Evolutionary conservation across 1,139 yeast species (phyloP).

Genomic region (Nakaseomyces uthaithaninus): DNA sequence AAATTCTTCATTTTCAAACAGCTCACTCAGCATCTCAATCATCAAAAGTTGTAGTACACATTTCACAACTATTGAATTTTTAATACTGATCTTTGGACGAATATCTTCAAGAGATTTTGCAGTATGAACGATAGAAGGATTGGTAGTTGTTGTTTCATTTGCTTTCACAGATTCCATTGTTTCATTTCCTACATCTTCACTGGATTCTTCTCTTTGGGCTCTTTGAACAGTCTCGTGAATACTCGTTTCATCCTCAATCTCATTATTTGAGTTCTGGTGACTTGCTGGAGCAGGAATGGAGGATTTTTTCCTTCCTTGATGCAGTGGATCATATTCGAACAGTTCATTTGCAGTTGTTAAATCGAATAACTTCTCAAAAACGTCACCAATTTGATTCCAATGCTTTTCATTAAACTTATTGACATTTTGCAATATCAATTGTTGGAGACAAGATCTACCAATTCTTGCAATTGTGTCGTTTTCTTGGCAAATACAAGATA

Average conservation of each 20-base stretch:
- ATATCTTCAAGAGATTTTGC: constrained; percentile 17
- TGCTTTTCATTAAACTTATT: constrained; percentile 53
- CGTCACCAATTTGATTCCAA: constrained; percentile 64
- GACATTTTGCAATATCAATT: constrained; percentile 66
- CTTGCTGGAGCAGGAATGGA: constrained; percentile 10
- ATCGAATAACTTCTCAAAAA: constrained; percentile 62
- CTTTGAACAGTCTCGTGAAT: constrained; percentile 26
- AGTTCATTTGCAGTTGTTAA: constrained; percentile 82
- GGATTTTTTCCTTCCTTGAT: constrained; percentile 27
- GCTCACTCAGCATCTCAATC: constrained; percentile 79
- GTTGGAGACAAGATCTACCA: constrained; percentile 82
- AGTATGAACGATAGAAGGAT: constrained; percentile 9
- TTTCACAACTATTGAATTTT: constrained; percentile 80
- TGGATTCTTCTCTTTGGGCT: constrained; percentile 29
- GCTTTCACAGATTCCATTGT: constrained; percentile 6
- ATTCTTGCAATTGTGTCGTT: constrained; percentile 93
- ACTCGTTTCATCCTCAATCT: constrained; percentile 7
- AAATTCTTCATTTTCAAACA: constrained; percentile 60
- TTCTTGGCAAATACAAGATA: constrained; percentile 90
- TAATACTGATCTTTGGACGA: constrained; percentile 39
- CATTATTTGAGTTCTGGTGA: constrained; percentile 4
- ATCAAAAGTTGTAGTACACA: constrained; percentile 83
- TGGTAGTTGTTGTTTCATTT: neutral
- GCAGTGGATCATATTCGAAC: constrained; percentile 61
- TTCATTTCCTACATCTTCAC: constrained; percentile 31